Evolutionary conservation across 306 rosid species (phyloP), one percentile per base, ranked within the genome.

Genomic region (Amphicarpaea edgeworthii): DNA sequence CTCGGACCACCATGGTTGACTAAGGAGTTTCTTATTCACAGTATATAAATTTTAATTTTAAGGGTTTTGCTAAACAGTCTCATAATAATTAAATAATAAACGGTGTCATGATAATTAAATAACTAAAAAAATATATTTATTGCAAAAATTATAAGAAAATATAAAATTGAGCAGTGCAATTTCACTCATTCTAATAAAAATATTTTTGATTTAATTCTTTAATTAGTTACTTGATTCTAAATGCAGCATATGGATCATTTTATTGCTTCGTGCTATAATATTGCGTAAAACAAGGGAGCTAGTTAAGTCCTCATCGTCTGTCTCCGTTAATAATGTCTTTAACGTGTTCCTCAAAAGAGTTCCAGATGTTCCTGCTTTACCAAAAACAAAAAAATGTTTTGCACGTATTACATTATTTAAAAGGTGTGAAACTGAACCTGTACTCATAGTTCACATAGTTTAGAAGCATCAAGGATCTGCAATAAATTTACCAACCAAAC

Each of bases 321-420:
- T 45, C 41, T 23, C 72, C 8, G 5, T 68, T 24, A 46, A 24
- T 68, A 5, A 68, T 68, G 58, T 45, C 73, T 9, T 68, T 9
- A 24, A 68, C 46, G 34, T 67, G 57, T 24, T n/a, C 14, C 40
- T 20, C 38, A 23, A 21, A 54, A 38, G 10, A 37, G n/a, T 63
- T 63, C 12, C 4, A 11, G 19, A 43, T 67, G 41, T 68, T 68
- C 24, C 1, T 21, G 37, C 53, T 23, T 66, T 23, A 7, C 12
- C 40, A 40, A 64, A 63, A 16, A 37, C 46, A 57, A 19, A 5
- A 8, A n/a, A 30, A 9, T 10, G 11, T 20, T 41, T 2, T 41
- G 15, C 20, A 32, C 34, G 21, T 8, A 61, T 7, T 16, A 28
- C 37, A 30, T 30, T 30, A 30, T 30, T 30, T 30, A 7, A 30